Base-by-base conservation (phyloP, 2,329 filamentous ascomycete species). In the Colletotrichum costaricense region DNA sequence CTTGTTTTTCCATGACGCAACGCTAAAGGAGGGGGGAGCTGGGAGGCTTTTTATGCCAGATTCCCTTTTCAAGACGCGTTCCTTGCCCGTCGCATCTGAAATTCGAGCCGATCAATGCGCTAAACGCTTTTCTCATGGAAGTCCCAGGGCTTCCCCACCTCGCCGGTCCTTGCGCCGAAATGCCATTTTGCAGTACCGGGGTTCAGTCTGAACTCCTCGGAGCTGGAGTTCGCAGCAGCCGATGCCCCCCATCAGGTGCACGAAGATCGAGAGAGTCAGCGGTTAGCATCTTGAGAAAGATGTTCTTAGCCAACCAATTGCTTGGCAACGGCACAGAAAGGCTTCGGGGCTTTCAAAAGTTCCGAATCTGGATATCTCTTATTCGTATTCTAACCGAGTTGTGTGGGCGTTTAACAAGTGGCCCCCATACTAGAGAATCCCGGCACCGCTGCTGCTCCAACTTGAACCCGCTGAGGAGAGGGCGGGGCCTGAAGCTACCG, bases 51-150 rank as follows among this genome's bases (percentile, higher is more conserved):
- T 72, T 69, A 69, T 63, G 49, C 54, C 38, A 38, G 28, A 35
- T 49, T 22, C 54, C 22, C 26, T 57, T 26, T 33, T 63, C 28
- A 26, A 59, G 65, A 63, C 63, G 49, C 57, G 69, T 52, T 57
- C 24, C 69, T 38, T 7, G 65, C 24, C 26, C 22, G 24, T 28
- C 55, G 64, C 64, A 60, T 49, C 22, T 67, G 38, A 28, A 59
- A 49, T 24, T 56, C 64, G 38, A 67, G 64, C 64, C 58, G 58
- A 69, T 72, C 69, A 69, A 63, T 69, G 69, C 69, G 58, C 69
- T 62, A 69, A 35, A 35, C 19, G 26, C 3, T 19, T 63, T 54
- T 63, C 24, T 7, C 19, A 35, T 38, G 42, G 33, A 60, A 67
- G 33, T 33, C 22, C 54, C 12, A 14, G 16, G 38, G 30, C 54